Evolutionary conservation across 108 stramenopile genomes (phyloP).

Genomic region (Skeletonema tropicum): DNA sequence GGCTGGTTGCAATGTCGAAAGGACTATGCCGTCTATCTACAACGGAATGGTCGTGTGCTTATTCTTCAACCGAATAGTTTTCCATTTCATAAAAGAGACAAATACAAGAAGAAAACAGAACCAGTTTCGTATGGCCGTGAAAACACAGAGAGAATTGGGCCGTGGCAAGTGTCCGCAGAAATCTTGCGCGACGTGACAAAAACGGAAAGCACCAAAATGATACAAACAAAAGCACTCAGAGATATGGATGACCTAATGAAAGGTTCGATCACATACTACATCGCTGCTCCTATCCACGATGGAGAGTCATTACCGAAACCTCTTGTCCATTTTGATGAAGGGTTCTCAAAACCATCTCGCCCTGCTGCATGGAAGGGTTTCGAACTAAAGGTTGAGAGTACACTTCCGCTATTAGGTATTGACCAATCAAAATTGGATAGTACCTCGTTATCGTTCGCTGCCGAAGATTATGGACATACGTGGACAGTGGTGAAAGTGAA

Average conservation of each 20-base stretch:
- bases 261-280: slow-evolving; percentile 68
- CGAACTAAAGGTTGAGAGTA: slow-evolving; percentile 78
- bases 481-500: slow-evolving; percentile 23
- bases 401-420: slow-evolving; percentile 67
- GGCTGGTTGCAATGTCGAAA: slow-evolving; percentile 90
- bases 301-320: slow-evolving; percentile 35
- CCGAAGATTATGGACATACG: slow-evolving; percentile 16
- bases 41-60: slow-evolving; percentile 62
- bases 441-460: slow-evolving; percentile 5
- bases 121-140: slow-evolving; percentile 48
- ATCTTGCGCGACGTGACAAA: slow-evolving; percentile 19
- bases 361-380: slow-evolving; percentile 72
- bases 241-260: slow-evolving; percentile 71
- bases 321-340: slow-evolving; percentile 50
- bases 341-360: slow-evolving; percentile 63
- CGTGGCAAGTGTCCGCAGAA: slow-evolving; percentile 66
- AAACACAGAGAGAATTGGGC: slow-evolving; percentile 55
- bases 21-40: slow-evolving; percentile 84
- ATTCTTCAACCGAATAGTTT: slow-evolving; percentile 73
- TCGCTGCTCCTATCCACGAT: slow-evolving; percentile 47
- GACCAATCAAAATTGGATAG: slow-evolving; percentile 14
- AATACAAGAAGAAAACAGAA: slow-evolving; percentile 33
- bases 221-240: slow-evolving; percentile 57
- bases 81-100: slow-evolving; percentile 68
- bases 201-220: slow-evolving; percentile 20